Percentiles rank a stretch among this genome's conserved stretches.
phyloP scores from a whole-genome alignment of 192 early-diverging fungal species.

The Podila horticola region DNA sequence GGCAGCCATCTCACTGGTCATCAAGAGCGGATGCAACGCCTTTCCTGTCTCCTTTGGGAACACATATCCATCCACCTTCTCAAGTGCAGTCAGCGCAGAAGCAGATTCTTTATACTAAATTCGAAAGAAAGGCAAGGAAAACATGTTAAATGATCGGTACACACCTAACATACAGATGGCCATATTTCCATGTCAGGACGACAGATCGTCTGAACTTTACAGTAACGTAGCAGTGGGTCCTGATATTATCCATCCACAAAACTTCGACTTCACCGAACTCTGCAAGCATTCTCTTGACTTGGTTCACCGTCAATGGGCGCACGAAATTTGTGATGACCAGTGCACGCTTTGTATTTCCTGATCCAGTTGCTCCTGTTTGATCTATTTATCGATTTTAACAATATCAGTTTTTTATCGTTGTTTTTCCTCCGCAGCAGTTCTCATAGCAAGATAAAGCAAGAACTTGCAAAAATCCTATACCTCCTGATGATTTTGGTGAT shows the following conservation, averaged over 20 bases:
- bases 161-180: background rate
- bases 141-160: background rate
- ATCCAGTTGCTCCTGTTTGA: no score
- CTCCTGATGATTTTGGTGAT: background rate
- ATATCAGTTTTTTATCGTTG: no score
- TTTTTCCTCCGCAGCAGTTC: no score
- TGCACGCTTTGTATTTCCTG: constrained; percentile 25
- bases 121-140: background rate
- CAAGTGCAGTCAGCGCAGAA: constrained; percentile 23
- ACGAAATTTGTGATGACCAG: constrained; percentile 67
- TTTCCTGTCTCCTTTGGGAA: constrained; percentile 47
- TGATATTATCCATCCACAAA: constrained; percentile 72
- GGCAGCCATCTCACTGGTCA: constrained; percentile 28
- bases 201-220: constrained; percentile 46
- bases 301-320: constrained; percentile 59
- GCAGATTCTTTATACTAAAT: constrained; percentile 23
- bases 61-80: constrained; percentile 10
- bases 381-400: no score
- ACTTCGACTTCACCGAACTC: constrained; percentile 62
- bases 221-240: constrained; percentile 70
- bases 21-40: constrained; percentile 19
- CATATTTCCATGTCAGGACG: background rate
- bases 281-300: constrained; percentile 56
- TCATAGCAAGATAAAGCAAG: background rate
- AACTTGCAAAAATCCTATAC: background rate